A percentile compares a stretch with the other conserved stretches of the same genome.
Conservation (phyloP, 163 green algal species). For the Chlorella variabilis region DNA sequence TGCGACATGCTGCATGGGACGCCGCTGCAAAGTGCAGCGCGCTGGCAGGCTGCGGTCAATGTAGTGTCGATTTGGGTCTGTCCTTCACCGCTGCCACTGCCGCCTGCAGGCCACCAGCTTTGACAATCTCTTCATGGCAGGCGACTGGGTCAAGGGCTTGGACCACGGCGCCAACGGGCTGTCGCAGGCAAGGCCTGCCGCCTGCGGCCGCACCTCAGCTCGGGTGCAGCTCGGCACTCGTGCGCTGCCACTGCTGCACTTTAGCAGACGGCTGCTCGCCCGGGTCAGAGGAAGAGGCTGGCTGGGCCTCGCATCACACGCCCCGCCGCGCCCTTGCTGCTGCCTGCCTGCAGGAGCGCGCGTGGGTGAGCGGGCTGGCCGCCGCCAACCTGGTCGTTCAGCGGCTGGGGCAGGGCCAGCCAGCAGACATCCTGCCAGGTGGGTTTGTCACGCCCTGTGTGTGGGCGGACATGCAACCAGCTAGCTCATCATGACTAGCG, state of each 20-base stretch:
- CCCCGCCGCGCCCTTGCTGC: not conserved
- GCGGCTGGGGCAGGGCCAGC: conserved; percentile 60
- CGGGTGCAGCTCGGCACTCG: not conserved
- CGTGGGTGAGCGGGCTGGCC: conserved; percentile 88
- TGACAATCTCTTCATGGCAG: conserved; percentile 79
- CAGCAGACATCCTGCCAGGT: conserved; percentile 65
- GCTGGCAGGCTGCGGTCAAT: no score
- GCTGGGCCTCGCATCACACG: no score
- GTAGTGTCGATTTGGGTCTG: no score
- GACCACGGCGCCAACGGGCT: conserved; percentile 89
- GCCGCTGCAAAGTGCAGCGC: no score
- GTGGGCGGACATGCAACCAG: conserved; percentile 19
- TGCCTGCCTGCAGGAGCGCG: conserved; percentile 77
- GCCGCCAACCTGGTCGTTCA: conserved; percentile 89
- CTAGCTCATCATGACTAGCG: not conserved
- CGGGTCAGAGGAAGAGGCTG: no score
- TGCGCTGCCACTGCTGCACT: no score
- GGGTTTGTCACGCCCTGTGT: not conserved
- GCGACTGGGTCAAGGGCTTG: conserved; percentile 92
- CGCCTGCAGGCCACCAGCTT: conserved; percentile 72
- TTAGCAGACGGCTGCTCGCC: no score
- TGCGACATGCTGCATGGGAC: no score
- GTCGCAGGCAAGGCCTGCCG: conserved; percentile 61
- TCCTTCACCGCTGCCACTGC: no score
- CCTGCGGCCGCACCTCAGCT: not conserved